phyloP scores from a whole-genome alignment of 352 stramenopile genomes.

The Phytophthora litchii region DNA sequence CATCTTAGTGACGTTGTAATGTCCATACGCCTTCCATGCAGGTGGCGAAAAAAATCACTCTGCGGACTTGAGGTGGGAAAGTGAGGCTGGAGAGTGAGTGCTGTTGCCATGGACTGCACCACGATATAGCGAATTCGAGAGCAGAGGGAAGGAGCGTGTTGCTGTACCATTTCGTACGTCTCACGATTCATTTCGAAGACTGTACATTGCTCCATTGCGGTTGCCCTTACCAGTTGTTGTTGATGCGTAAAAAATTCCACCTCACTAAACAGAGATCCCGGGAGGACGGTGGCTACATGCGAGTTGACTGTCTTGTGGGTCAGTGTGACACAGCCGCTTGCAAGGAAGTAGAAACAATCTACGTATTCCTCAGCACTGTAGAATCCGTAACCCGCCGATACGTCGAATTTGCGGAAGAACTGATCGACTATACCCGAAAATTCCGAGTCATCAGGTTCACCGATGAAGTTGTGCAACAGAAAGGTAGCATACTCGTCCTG shows the following conservation, averaged over 20 bases:
- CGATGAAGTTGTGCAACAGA: conserved; percentile 68
- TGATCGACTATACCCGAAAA: conserved; percentile 18
- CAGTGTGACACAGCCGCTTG: conserved; percentile 56
- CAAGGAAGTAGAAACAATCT: conserved; percentile 71
- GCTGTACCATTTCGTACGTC: conserved; percentile 60
- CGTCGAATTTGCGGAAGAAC: conserved; percentile 53
- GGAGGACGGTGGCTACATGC: neutral
- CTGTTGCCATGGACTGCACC: conserved; percentile 75
- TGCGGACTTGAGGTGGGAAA: neutral
- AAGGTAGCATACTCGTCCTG: conserved; percentile 42
- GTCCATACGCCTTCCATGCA: no score
- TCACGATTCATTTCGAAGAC: conserved; percentile 67
- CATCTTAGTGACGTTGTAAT: no score
- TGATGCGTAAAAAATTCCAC: conserved; percentile 78
- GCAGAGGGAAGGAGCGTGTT: conserved; percentile 47
- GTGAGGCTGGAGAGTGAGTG: conserved; percentile 37
- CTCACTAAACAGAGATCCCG: conserved; percentile 75
- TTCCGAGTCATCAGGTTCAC: conserved; percentile 49
- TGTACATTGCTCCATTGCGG: conserved; percentile 42
- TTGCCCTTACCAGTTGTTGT: conserved; percentile 46
- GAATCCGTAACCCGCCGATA: conserved; percentile 58
- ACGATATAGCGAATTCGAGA: conserved; percentile 69
- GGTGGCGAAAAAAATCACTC: no score
- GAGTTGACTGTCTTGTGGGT: conserved; percentile 38
- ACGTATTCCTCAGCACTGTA: conserved; percentile 53